Base-by-base conservation (phyloP, 2,329 filamentous ascomycete species). In the Knufia fluminis region DNA sequence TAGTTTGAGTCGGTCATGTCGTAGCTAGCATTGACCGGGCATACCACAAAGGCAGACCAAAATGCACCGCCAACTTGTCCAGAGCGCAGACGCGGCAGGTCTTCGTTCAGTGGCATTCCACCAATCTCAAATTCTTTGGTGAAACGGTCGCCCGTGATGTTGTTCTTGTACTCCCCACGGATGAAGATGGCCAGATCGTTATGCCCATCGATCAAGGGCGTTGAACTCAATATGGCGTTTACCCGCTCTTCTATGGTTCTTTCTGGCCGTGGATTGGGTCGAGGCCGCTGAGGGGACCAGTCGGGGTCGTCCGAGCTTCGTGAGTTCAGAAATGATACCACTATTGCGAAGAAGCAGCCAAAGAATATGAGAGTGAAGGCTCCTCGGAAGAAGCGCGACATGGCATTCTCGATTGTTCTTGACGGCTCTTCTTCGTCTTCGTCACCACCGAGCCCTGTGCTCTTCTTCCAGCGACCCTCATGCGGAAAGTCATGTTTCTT, bases 131-230 rank as follows among this genome's bases (percentile, higher is more conserved):
- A 95, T 4, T 77, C 75, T 32, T 80, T 68, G n/a, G 76, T 82
- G 68, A 95, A 96, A 43, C 82, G 78, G 10, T 76, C 67, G 54
- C 74, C 71, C 62, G 94, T 84, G 58, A 97, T 89, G 54, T 85
- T 81, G 62, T 95, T 95, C 33, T 81, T 71, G 60, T 82, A 91
- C 3, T 69, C 33, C 4, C 59, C 67, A 32, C 88, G 79, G 46
- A 96, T 72, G 23, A 83, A 66, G 33, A 92, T 83, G 19, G 91
- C 78, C 43, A 97, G 75, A 64, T 97, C 91, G 68, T 94, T 85
- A 64, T 96, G 90, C 1, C 90, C 90, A 66, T 96, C 90, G 56
- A 75, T 74, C 51, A 76, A 61, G 31, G 73, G 73, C 4, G 71
- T 75, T 17, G 66, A 58, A 4, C 62, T 60, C 24, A 76, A 57